Percentiles rank a stretch among this genome's conserved stretches.
Evolutionary conservation across 257 asterid genomes (phyloP).

Genomic region (Solanum commersonii): DNA sequence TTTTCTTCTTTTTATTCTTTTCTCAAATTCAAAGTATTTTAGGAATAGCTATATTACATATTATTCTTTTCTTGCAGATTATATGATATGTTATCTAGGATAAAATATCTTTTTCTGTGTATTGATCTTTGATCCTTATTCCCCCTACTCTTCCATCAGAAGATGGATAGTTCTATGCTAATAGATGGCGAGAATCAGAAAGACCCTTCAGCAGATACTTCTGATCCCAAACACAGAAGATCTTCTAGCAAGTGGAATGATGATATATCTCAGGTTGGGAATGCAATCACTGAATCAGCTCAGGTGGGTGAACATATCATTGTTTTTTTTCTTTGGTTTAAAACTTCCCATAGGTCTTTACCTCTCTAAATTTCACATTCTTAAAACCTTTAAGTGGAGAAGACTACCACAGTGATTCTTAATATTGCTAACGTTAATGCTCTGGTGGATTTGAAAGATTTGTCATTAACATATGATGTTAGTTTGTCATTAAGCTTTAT

Average conservation of each 20-base stretch:
- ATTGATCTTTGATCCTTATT: slow-evolving; percentile 11
- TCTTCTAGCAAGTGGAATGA: slow-evolving; percentile 84
- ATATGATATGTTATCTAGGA: background rate
- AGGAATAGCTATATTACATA: background rate
- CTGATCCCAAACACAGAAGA: slow-evolving; percentile 42
- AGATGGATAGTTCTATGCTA: slow-evolving; percentile 60
- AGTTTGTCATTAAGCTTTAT: background rate
- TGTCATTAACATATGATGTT: background rate
- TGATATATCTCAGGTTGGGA: slow-evolving; percentile 76
- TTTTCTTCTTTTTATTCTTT: background rate
- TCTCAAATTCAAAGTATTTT: background rate
- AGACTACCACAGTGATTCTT: background rate
- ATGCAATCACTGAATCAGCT: slow-evolving; percentile 70
- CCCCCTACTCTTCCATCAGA: slow-evolving; percentile 36
- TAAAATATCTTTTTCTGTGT: background rate
- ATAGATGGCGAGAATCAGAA: slow-evolving; percentile 46
- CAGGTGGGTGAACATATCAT: slow-evolving; percentile 69
- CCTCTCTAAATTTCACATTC: background rate
- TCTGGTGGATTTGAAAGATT: background rate
- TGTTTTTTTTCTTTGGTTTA: slow-evolving; percentile 56
- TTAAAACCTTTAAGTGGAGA: background rate
- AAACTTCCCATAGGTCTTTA: slow-evolving; percentile 38
- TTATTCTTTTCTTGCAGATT: background rate
- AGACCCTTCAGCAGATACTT: slow-evolving; percentile 41
- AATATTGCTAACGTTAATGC: background rate